A percentile compares a stretch with the other conserved stretches of the same genome.
These are phyloP conservation scores for Xylaria multiplex DNA, from an alignment of 2,329 filamentous ascomycete genomes.

Conservation along the genomic window DNA sequence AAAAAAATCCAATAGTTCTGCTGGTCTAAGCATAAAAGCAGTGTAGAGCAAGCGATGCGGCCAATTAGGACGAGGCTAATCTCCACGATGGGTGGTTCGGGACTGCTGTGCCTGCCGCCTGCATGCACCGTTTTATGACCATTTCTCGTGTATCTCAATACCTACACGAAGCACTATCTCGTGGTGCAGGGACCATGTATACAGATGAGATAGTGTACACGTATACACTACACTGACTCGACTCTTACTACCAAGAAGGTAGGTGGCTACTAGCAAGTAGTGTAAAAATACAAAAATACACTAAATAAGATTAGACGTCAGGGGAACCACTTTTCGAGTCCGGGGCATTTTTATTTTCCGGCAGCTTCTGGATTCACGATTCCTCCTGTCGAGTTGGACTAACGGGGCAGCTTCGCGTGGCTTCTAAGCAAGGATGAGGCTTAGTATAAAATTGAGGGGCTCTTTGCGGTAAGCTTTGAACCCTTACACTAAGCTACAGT, in stretches of 20 bases:
- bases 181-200: too few species aligned
- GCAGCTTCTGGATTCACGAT: constrained; percentile 10
- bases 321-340: constrained; percentile 12
- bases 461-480: constrained; percentile 9
- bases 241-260: too few species aligned
- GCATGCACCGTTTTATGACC: constrained; percentile 4
- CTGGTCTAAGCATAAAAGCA: constrained; percentile 4
- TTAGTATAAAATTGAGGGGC: constrained; percentile 3
- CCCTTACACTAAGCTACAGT: too few species aligned
- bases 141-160: too few species aligned
- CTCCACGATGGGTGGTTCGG: constrained; percentile 10
- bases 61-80: constrained; percentile 26
- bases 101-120: constrained; percentile 30
- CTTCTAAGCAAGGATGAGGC: constrained; percentile 14
- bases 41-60: constrained; percentile 2
- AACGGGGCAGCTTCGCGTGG: constrained; percentile 17
- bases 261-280: too few species aligned
- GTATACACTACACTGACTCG: too few species aligned
- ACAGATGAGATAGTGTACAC: too few species aligned
- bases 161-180: too few species aligned
- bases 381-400: background rate
- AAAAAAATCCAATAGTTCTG: constrained; percentile 21
- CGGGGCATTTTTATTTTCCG: constrained; percentile 17
- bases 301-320: constrained; percentile 23
- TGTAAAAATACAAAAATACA: too few species aligned